Evolutionary conservation across 2,329 filamentous ascomycete genomes (phyloP), one percentile per base, ranked within the genome.

Genomic region (Trichoderma sp.): DNA sequence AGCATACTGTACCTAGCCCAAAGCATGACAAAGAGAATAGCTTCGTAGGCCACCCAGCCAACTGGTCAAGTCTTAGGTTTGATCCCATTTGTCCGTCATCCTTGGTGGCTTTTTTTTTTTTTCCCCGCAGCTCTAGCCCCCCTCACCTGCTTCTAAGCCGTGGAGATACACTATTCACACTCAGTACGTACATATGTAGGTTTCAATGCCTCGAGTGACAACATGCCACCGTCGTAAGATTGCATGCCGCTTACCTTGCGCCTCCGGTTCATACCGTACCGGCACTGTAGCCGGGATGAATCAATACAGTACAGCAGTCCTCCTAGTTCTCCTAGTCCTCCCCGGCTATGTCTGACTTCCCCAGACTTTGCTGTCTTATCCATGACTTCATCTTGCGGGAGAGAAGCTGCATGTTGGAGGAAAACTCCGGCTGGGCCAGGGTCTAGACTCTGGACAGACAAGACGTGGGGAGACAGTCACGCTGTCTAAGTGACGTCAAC

Each of bases 361-460:
- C 58, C 66, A 57, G 57, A 63, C 52, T 57, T 64, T 68, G 25
- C 29, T 50, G 15, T 32, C 39, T 35, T 57, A 13, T 42, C 59
- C 66, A 68, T 64, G 66, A 68, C 66, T 52, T 68, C 66, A 68
- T 52, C 37, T 8, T 64, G 61, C 50, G 29, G 42, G 58, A 32
- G 15, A 17, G 22, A 54, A 54, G 27, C 29, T 54, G 52, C 52
- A 54, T 54, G 29, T 32, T 54, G 27, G 52, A 54, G 32, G 27
- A 63, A 39, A 39, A 19, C 50, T 54, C 50, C 50, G 60, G 60
- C 48, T 50, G 27, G 52, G 25, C 58, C 61, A 65, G 52, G 61
- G 52, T 64, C 34, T 45, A 25, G 61, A 56, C 15, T 35, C 50
- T 27, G 19, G 8, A 57, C 27, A 35, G 19, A 34, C n/a, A 56